Conservation (phyloP, 1,139 yeast species). For the Kurtzmaniella quercitrusa region DNA sequence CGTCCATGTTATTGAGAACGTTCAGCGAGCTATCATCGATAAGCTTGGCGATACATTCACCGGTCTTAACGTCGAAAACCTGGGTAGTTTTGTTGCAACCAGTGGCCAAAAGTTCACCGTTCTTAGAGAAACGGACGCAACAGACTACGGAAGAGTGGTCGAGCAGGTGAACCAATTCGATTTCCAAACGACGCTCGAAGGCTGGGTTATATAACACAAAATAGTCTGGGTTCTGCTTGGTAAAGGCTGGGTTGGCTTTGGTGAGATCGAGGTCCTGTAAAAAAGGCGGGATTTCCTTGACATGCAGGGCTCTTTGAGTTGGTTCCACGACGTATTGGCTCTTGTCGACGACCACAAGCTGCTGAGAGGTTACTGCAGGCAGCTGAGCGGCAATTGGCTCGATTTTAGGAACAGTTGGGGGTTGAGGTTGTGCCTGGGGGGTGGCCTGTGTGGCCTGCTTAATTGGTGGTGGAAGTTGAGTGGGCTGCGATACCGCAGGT, state of each 20-base stretch:
- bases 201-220: slow-evolving; percentile 91
- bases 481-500: slow-evolving; percentile 11
- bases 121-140: slow-evolving; percentile 90
- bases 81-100: slow-evolving; percentile 97
- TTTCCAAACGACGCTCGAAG: slow-evolving; percentile 64
- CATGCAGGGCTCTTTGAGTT: slow-evolving; percentile 48
- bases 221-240: slow-evolving; percentile 83
- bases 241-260: slow-evolving; percentile 72
- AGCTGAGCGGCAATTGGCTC: slow-evolving; percentile 12
- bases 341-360: slow-evolving; percentile 38
- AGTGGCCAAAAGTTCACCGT: slow-evolving; percentile 91
- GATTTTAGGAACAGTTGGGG: slow-evolving; percentile 13
- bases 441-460: slow-evolving; percentile 8
- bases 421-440: slow-evolving; percentile 5
- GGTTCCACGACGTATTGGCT: slow-evolving; percentile 44
- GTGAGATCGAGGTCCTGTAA: slow-evolving; percentile 78
- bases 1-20: slow-evolving; percentile 18
- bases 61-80: slow-evolving; percentile 89
- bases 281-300: slow-evolving; percentile 77
- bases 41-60: slow-evolving; percentile 81
- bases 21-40: slow-evolving; percentile 68
- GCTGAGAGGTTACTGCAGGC: slow-evolving; percentile 29
- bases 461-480: slow-evolving; percentile 12
- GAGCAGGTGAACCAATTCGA: slow-evolving; percentile 82
- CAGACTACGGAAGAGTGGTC: slow-evolving; percentile 95